Percentiles rank a stretch among this genome's conserved stretches.
Evolutionary conservation across 257 asterid genomes (phyloP).

Genomic region (Perilla frutescens): DNA sequence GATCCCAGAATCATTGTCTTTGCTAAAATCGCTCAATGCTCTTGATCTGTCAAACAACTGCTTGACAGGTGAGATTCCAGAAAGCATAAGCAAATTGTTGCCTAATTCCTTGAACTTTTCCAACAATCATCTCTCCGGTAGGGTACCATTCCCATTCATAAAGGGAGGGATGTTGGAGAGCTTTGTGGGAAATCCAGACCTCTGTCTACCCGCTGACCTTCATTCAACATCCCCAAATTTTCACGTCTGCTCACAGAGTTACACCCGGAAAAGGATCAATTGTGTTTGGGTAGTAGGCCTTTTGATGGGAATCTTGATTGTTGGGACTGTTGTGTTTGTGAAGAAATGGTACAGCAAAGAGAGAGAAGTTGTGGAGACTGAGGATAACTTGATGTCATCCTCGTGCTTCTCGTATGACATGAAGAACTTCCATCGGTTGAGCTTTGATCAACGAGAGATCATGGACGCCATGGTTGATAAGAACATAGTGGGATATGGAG

Average conservation of each 20-base stretch:
- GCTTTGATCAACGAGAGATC: conserved; percentile 80
- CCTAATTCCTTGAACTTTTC: conserved; percentile 88
- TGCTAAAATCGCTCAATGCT: conserved; percentile 59
- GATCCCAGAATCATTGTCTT: conserved; percentile 73
- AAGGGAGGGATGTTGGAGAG: conserved; percentile 75
- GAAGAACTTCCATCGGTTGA: conserved; percentile 79
- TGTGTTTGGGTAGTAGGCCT: conserved; percentile 62
- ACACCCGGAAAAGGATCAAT: conserved; percentile 46
- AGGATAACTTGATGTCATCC: conserved; percentile 52
- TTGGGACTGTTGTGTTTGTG: conserved; percentile 57
- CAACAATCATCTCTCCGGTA: conserved; percentile 73
- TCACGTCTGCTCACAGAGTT: conserved; percentile 45
- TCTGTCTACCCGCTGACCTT: conserved; percentile 53
- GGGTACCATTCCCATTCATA: conserved; percentile 66
- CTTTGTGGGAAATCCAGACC: conserved; percentile 70
- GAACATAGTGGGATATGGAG: conserved; percentile 95
- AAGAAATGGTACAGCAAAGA: conserved; percentile 59
- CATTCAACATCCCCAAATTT: conserved; percentile 43
- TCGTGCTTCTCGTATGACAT: conserved; percentile 74
- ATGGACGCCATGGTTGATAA: conserved; percentile 78
- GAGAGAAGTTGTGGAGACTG: conserved; percentile 44
- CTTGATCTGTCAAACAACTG: conserved; percentile 80
- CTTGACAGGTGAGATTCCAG: conserved; percentile 69
- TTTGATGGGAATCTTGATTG: conserved; percentile 52
- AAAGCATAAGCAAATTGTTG: conserved; percentile 50